Conservation (phyloP, 2,329 filamentous ascomycete species). For the Reticulascus tulasneorum region DNA sequence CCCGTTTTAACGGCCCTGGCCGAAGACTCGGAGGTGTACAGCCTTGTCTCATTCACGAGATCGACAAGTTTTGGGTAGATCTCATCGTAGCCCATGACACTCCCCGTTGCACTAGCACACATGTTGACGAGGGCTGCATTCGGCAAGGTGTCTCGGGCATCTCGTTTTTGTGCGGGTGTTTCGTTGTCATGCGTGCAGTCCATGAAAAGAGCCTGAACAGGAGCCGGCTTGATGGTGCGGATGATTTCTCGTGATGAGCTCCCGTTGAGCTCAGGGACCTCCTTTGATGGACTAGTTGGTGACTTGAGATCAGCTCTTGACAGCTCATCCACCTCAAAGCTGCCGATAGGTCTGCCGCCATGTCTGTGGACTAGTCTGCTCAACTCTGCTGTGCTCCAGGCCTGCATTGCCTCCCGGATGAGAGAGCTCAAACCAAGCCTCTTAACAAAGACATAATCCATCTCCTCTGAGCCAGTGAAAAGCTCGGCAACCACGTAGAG, state of each 20-base stretch:
- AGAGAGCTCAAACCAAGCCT: conserved; percentile 85
- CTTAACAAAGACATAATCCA: conserved; percentile 94
- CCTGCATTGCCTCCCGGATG: conserved; percentile 97
- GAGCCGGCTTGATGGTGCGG: conserved; percentile 77
- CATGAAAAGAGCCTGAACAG: conserved; percentile 94
- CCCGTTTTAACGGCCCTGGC: conserved; percentile 58
- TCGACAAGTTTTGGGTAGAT: conserved; percentile 93
- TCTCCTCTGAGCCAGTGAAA: conserved; percentile 92
- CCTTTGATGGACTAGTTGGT: conserved; percentile 21
- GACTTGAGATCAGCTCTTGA: conserved; percentile 53
- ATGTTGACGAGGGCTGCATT: conserved; percentile 93
- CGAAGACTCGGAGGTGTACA: conserved; percentile 77
- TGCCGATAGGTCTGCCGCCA: conserved; percentile 90
- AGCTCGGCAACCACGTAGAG: conserved; percentile 91
- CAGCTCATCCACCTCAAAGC: conserved; percentile 90
- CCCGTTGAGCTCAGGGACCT: conserved; percentile 22
- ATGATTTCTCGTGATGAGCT: conserved; percentile 59
- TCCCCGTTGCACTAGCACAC: conserved; percentile 91
- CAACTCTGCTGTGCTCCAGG: conserved; percentile 90
- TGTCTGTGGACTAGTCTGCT: conserved; percentile 91
- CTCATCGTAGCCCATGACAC: conserved; percentile 97
- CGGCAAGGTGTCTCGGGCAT: conserved; percentile 88
- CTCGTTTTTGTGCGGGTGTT: conserved; percentile 88
- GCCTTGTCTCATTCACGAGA: conserved; percentile 80
- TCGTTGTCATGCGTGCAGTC: conserved; percentile 99